Base-by-base conservation (phyloP, 1,139 yeast genomes). In the Zygotorulaspora mrakii region DNA sequence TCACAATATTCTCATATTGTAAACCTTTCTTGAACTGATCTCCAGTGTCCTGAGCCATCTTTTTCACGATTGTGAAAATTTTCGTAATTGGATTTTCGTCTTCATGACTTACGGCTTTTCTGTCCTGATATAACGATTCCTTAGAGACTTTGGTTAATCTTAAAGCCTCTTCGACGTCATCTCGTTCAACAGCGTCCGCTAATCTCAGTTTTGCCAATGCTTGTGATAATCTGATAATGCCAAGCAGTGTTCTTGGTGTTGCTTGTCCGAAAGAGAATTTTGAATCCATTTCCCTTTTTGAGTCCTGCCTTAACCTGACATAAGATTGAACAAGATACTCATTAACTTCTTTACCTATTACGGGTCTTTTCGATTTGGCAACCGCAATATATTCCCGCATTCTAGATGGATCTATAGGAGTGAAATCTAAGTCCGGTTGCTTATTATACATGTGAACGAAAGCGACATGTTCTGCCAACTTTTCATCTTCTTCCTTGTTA, bases 101-200 rank as follows among this genome's bases (percentile, higher is more conserved):
- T 36, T 71, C 69, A 32, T 65, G 59, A 35, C 70, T 76, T 31
- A 68, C 53, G 18, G 47, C 40, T 28, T 70, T 73, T 37, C 71
- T 76, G 31, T 78, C 79, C 28, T 73, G 70, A 51, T 74, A 74
- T 54, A 91, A 73, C 11, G 95, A 83, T 39, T 86, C 80, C 64
- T 89, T 86, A 17, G 96, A 87, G 13, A 86, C 95, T 53, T 82
- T 82, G 45, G 83, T 71, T 52, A 94, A 73, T 56, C 98, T 76
- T 55, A 94, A 70, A 0, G 98, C 96, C 67, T 94, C 99, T 58
- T 94, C 97, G 26, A 94, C 96, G 64, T 94, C 98, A 46, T 76
- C 85, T 37, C 72, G 67, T 18, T 72, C 73, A 6, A 94, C 98
- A 11, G 62, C 67, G 47, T 82, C 73, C 44, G 82, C 80, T 61